Percentiles rank a stretch among this genome's conserved stretches.
Evolutionary conservation across 2,329 filamentous ascomycete genomes (phyloP).

Genomic region (Aspergillus brunneoviolaceus): DNA sequence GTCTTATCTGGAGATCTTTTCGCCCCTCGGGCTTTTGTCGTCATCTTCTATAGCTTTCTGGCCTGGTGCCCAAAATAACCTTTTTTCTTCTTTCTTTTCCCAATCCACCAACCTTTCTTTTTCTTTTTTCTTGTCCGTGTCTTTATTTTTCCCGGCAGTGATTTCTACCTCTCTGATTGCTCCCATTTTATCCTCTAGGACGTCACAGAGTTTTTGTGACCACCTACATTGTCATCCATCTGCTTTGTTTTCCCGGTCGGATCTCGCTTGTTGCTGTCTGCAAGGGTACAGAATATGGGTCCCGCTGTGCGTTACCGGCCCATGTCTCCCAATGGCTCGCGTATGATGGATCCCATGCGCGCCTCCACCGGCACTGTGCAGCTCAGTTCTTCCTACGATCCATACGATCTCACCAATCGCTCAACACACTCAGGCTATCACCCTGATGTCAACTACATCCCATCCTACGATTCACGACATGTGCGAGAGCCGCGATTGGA

Average conservation of each 20-base stretch:
- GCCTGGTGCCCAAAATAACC: constrained; percentile 16
- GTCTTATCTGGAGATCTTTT: constrained; percentile 5
- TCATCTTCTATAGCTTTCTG: constrained; percentile 13
- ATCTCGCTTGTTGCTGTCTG: constrained; percentile 5
- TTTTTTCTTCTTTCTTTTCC: constrained; percentile 3
- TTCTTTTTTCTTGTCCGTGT: background rate
- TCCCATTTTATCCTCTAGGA: background rate
- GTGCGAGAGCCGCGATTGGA: constrained; percentile 31
- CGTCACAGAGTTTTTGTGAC: background rate
- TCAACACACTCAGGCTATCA: constrained; percentile 34
- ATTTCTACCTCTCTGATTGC: background rate
- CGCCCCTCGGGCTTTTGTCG: constrained; percentile 7
- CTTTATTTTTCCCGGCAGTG: background rate
- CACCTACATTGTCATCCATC: background rate
- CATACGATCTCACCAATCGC: constrained; percentile 31
- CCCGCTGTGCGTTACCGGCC: constrained; percentile 34
- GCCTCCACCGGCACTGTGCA: constrained; percentile 44
- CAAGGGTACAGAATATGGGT: constrained; percentile 25
- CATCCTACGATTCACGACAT: constrained; percentile 29
- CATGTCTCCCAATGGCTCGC: constrained; percentile 34
- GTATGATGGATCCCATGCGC: constrained; percentile 39
- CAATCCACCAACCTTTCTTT: background rate
- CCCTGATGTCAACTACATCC: constrained; percentile 31
- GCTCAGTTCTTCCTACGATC: constrained; percentile 35
- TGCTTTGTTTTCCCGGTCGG: constrained; percentile 5